A percentile compares a stretch with the other conserved stretches of the same genome.
Conservation (phyloP, 345 rosid genomes). For the Populus ilicifolia region DNA sequence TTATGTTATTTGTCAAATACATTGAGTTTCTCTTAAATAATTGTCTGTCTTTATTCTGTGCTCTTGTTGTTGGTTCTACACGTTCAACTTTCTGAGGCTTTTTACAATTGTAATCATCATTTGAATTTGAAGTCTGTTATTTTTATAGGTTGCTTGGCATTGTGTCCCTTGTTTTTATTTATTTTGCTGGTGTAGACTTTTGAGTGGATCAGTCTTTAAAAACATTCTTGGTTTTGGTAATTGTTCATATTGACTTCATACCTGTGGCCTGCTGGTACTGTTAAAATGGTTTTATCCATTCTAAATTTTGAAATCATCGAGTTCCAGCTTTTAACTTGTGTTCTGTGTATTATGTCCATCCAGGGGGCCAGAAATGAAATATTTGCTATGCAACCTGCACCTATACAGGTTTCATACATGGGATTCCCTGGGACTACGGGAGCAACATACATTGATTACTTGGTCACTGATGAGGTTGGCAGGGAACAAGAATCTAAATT, state of each 20-base stretch:
- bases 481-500: background rate
- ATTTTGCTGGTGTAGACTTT: background rate
- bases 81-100: background rate
- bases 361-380: conserved; percentile 99
- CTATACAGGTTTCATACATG: conserved; percentile 96
- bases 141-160: background rate
- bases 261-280: background rate
- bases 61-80: background rate
- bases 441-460: conserved; percentile 85
- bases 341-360: conserved; percentile 1
- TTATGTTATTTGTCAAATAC: background rate
- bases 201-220: background rate
- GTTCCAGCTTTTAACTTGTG: background rate
- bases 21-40: background rate
- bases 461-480: conserved; percentile 93
- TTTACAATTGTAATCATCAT: background rate
- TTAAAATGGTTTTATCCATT: background rate
- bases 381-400: conserved; percentile 98
- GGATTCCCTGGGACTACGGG: conserved; percentile 99
- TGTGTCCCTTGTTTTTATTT: background rate
- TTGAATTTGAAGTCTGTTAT: background rate
- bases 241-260: background rate
- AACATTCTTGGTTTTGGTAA: background rate
- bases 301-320: background rate
- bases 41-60: background rate